Base-by-base conservation (phyloP, 2,329 filamentous ascomycete species). In the Arthroderma sp. region DNA sequence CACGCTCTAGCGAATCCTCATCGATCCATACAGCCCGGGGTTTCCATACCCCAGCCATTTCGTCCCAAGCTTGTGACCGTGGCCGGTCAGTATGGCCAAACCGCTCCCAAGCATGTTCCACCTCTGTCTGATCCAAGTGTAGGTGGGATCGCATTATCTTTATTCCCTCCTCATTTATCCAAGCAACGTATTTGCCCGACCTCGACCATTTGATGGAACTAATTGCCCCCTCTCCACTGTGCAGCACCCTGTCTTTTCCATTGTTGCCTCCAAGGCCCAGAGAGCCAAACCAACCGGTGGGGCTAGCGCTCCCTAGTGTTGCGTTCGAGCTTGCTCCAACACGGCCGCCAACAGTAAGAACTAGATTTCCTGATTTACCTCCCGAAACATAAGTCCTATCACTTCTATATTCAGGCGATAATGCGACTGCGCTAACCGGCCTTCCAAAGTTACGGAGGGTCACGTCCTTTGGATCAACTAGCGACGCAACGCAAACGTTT, bases 21-120 rank as follows among this genome's bases (percentile, higher is more conserved):
- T 97, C 88, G 47, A 97, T 86, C 93, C 93, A 98, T 68, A 97
- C 90, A 0, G 84, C 84, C 21, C 91, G 81, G 1, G 88, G 88
- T 73, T 91, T 95, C 91, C 93, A 97, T 2, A 96, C 88, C 51
- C 87, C 82, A 0, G 91, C 91, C 91, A 98, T 96, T 43, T 95
- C 90, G 63, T 96, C 89, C 89, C 93, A 97, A 57, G 86, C 84
- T 7, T 86, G 83, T 4, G 86, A 87, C 65, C 89, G 87, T 1
- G 93, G 93, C 44, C 90, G 82, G 67, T 95, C 90, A 60, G 95
- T 85, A 68, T 97, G 91, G 23, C 88, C 91, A 61, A 98, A 88
- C 8, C 91, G 81, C 71, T 93, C 95, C 94, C 94, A 98, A 1
- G 91, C 88, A 62, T 86, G 84, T 15, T 96, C 91, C 1, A 80